Base-by-base conservation (phyloP, 768 basidiomycete genomes). In the Neoboletus magnificus region DNA sequence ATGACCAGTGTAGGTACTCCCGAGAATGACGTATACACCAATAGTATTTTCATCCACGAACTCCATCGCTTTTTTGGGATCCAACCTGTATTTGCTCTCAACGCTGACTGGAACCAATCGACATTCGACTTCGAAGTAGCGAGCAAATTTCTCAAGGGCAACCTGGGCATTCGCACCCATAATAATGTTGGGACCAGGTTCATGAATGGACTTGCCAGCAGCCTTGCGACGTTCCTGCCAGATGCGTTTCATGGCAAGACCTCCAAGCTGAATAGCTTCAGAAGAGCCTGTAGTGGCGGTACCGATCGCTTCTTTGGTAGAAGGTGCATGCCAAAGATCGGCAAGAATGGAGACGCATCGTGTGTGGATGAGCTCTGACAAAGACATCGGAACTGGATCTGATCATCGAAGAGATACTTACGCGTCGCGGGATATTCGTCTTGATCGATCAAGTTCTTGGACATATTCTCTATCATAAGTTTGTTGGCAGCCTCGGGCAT, bases 71-170 rank as follows among this genome's bases (percentile, higher is more conserved):
- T 76, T 78, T 66, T 84, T 79, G 2, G 86, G 78, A 54, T 87
- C 86, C 65, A 95, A 86, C 51, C 89, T 82, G 62, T 93, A 91
- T 36, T 89, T 85, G 70, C 77, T 86, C 66, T 82, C 82, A n/a
- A 73, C 75, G 41, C 77, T 80, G 61, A 87, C 78, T 3, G 86
- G 86, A 2, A 88, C 86, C 6, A 86, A 76, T 11, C 85, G 73
- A 46, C 73, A 77, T 60, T 87, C 87, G 39, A 87, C 84, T 41
- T 86, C 85, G 50, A 84, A 84, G 70, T 83, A 82, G 36, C 84
- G 74, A 7, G 86, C 86, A 57, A 85, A 87, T 69, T 86, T 86
- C 69, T 87, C 85, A 35, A 87, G 75, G 4, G 84, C 83, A 45
- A 86, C 85, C 58, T 87, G 85, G 3, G 85, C 85, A 61, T 87